These are phyloP conservation scores for Rhodotorula paludigena DNA, from an alignment of 768 basidiomycete species.

Conservation along the genomic window DNA sequence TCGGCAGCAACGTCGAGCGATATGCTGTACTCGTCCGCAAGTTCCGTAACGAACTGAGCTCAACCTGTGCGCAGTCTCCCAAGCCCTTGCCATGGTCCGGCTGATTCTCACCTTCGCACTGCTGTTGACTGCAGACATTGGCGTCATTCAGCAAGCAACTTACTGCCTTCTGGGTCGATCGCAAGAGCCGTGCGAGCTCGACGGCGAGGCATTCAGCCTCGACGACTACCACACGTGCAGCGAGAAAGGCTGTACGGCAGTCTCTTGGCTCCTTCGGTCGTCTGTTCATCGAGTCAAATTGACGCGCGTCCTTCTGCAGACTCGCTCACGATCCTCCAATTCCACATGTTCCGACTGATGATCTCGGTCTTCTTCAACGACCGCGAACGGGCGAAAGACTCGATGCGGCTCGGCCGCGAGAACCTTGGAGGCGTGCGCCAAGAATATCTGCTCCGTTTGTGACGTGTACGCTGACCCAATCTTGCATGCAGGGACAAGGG, in stretches of 20 bases:
- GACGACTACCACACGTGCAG: conserved; percentile 16
- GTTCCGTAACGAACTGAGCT: conserved; percentile 31
- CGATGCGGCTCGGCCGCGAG: conserved; percentile 11
- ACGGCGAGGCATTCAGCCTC: conserved; percentile 26
- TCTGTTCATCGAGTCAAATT: background rate
- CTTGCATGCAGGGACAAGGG: conserved; percentile 13
- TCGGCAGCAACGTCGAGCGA: conserved; percentile 27
- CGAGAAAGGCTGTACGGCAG: conserved; percentile 20
- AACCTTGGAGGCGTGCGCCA: conserved; percentile 19
- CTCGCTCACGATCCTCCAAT: conserved; percentile 16
- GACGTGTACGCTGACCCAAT: too few relatives aligned
- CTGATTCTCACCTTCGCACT: too few relatives aligned
- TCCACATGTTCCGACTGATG: conserved; percentile 27
- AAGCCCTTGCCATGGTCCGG: background rate
- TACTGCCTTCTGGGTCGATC: conserved; percentile 16
- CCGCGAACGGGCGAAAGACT: background rate
- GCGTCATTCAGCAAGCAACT: conserved; percentile 25
- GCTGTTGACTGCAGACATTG: conserved; percentile 16
- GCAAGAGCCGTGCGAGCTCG: conserved; percentile 15
- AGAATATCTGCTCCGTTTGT: too few relatives aligned
- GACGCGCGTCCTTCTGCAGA: background rate
- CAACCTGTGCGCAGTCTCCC: conserved; percentile 11
- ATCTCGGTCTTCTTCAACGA: conserved; percentile 31
- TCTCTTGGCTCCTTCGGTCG: too few relatives aligned
- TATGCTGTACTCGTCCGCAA: conserved; percentile 35